Evolutionary conservation across 2,329 filamentous ascomycete species (phyloP).

Genomic region (Lecanicillium sp.): DNA sequence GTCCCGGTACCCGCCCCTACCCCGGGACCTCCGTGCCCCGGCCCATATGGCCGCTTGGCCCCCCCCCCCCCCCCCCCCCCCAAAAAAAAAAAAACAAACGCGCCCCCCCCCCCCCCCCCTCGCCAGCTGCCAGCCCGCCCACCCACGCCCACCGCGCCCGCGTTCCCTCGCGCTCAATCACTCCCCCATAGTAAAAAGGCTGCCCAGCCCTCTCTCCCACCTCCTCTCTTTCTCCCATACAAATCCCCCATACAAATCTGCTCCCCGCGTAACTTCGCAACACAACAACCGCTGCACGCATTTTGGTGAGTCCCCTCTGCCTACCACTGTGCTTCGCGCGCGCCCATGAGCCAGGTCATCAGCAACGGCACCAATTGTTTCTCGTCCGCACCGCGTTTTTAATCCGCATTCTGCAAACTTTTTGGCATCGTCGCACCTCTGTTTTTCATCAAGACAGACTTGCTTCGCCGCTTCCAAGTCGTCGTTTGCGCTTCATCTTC

Average conservation of each 20-base stretch:
- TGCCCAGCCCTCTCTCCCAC: conserved; percentile 46
- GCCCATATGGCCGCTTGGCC: no score
- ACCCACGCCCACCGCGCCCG: conserved; percentile 16
- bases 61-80: no score
- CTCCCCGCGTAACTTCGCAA: conserved; percentile 31
- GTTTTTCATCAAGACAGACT: conserved; percentile 8
- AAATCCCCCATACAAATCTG: conserved; percentile 51
- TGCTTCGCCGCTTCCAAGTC: conserved; percentile 1
- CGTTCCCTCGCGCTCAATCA: conserved; percentile 48
- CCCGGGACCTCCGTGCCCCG: no score
- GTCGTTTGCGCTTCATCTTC: conserved; percentile 1
- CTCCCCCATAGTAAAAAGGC: conserved; percentile 61
- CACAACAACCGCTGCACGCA: conserved; percentile 30
- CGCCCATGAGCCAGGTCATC: conserved; percentile 26
- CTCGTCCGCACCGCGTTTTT: conserved; percentile 18
- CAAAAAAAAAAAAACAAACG: no score
- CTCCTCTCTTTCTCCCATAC: conserved; percentile 56
- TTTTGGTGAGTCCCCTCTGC: conserved; percentile 48
- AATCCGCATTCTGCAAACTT: conserved; percentile 21
- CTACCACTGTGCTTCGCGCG: conserved; percentile 32
- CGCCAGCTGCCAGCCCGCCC: background rate
- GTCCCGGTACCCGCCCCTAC: no score
- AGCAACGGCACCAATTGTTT: conserved; percentile 23
- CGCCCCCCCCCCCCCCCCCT: background rate
- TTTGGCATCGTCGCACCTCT: conserved; percentile 8